Conservation (phyloP, 306 rosid genomes). For the Glycine latifolia region DNA sequence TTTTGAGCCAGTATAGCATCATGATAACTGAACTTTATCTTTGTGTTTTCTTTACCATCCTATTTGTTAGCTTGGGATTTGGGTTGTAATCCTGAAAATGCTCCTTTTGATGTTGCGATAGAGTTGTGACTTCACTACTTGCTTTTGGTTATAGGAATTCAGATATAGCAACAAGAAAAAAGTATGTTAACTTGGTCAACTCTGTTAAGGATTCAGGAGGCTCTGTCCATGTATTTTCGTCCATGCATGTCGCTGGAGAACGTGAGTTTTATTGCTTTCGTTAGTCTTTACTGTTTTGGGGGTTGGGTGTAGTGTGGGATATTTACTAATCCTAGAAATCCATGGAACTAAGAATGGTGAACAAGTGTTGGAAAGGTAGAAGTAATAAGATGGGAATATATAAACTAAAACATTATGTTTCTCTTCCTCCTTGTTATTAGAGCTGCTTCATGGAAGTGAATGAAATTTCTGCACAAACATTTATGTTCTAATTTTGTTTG, state of each 20-base stretch:
- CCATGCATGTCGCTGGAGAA: slow-evolving; percentile 97
- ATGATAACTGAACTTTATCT: slow-evolving; percentile 23
- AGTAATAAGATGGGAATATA: slow-evolving; percentile 18
- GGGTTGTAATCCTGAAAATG: slow-evolving; percentile 29
- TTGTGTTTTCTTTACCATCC: slow-evolving; percentile 35
- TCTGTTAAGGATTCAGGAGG: slow-evolving; percentile 89
- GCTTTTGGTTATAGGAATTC: slow-evolving; percentile 70
- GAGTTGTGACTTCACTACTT: slow-evolving; percentile 15
- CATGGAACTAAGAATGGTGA: slow-evolving; percentile 14
- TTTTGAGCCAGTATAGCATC: too few relatives aligned
- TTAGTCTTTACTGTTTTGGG: not conserved
- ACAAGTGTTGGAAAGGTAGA: not conserved
- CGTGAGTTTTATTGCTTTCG: slow-evolving; percentile 65
- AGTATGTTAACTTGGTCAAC: slow-evolving; percentile 79
- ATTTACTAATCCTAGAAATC: slow-evolving; percentile 13
- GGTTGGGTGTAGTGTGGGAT: slow-evolving; percentile 16
- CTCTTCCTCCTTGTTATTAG: not conserved
- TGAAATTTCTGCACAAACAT: slow-evolving; percentile 9
- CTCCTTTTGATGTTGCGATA: slow-evolving; percentile 4
- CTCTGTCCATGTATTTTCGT: slow-evolving; percentile 85
- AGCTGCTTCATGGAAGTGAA: not conserved
- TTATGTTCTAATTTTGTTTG: not conserved
- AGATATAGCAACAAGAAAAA: slow-evolving; percentile 67
- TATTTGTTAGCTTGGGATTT: slow-evolving; percentile 36
- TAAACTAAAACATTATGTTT: not conserved